A percentile compares a stretch with the other conserved stretches of the same genome.
phyloP scores from a whole-genome alignment of 2,329 filamentous ascomycete species.

The Tolypocladium paradoxum region DNA sequence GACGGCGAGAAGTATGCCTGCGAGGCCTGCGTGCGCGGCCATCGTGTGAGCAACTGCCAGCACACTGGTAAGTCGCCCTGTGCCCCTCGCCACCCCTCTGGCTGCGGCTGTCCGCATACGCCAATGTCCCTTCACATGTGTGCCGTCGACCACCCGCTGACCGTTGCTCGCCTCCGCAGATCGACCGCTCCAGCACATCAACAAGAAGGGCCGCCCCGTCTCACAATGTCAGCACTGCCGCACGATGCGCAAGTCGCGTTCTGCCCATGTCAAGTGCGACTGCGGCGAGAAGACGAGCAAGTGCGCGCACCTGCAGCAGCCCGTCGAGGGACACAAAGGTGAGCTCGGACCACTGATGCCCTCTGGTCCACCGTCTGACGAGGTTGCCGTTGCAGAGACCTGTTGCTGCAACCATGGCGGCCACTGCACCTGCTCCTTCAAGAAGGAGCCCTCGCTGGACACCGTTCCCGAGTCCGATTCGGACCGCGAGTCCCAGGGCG shows the following conservation, averaged over 20 bases:
- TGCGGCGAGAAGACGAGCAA: constrained; percentile 85
- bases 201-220: constrained; percentile 93
- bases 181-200: constrained; percentile 85
- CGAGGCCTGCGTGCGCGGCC: constrained; percentile 94
- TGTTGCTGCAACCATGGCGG: constrained; percentile 63
- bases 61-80: constrained; percentile 65
- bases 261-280: constrained; percentile 91
- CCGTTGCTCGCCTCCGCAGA: constrained; percentile 40
- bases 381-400: constrained; percentile 35
- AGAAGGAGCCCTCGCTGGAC: constrained; percentile 50
- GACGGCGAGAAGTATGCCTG: constrained; percentile 97
- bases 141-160: constrained; percentile 9
- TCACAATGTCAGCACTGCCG: constrained; percentile 98
- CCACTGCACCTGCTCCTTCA: constrained; percentile 53
- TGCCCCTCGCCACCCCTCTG: background rate
- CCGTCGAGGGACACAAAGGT: constrained; percentile 49
- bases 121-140: background rate
- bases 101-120: background rate
- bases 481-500: constrained; percentile 30
- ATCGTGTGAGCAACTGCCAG: constrained; percentile 97
- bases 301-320: constrained; percentile 49
- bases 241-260: constrained; percentile 87
- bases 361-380: constrained; percentile 4
- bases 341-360: constrained; percentile 19
- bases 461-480: constrained; percentile 55